Evolutionary conservation across 2,329 filamentous ascomycete genomes (phyloP).

Genomic region (Leptographium lundbergii): DNA sequence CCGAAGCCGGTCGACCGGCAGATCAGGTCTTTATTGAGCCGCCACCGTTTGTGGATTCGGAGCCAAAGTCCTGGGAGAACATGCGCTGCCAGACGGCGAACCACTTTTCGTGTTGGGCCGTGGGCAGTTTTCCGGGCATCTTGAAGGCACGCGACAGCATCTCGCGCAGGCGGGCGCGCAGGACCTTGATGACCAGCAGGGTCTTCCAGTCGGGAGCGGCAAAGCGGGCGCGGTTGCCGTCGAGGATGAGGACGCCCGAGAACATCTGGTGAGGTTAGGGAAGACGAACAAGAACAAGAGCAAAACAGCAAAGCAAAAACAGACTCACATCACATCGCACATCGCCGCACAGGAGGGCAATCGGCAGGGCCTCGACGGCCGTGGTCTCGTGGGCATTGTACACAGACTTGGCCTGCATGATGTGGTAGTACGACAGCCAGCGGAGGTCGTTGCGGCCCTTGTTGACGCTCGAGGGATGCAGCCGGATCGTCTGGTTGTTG

Average conservation of each 20-base stretch:
- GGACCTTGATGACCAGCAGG: constrained; percentile 74
- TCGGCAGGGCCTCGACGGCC: constrained; percentile 66
- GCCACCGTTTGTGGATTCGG: constrained; percentile 5
- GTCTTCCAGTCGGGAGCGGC: constrained; percentile 79
- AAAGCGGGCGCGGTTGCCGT: constrained; percentile 78
- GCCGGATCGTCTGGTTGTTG: constrained; percentile 80
- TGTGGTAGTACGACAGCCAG: constrained; percentile 92
- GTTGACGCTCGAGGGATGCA: constrained; percentile 85
- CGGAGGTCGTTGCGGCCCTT: constrained; percentile 54
- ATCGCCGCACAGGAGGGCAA: constrained; percentile 78
- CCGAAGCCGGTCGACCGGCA: not conserved
- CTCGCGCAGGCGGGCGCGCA: constrained; percentile 62
- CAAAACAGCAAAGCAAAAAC: not conserved
- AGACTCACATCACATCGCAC: constrained; percentile 64
- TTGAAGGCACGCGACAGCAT: constrained; percentile 61
- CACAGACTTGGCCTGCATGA: constrained; percentile 84
- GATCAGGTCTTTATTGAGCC: not conserved
- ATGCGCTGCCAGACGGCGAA: constrained; percentile 62
- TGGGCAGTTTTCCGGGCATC: constrained; percentile 47
- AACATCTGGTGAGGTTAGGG: constrained; percentile 51
- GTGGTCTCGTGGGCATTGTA: constrained; percentile 88
- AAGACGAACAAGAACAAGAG: not conserved
- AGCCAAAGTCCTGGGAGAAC: constrained; percentile 40
- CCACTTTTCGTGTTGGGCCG: constrained; percentile 60
- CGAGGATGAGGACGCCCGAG: constrained; percentile 73